Evolutionary conservation across 306 rosid species (phyloP), one percentile per base, ranked within the genome.

Genomic region (Dalbergia cultrata): DNA sequence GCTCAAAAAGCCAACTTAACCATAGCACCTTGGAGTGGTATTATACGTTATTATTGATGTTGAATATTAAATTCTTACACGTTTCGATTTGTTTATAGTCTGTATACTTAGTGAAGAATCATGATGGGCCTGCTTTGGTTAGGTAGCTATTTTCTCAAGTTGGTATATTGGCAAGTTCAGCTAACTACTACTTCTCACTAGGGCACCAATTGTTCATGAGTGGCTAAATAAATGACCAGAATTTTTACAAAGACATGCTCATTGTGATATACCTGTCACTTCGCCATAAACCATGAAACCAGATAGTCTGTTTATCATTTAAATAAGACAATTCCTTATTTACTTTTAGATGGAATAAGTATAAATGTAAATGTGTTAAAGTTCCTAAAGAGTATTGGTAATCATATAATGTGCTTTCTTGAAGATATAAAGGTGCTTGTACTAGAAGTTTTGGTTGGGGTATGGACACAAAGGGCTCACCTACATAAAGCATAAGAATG

Each of bases 141-240:
- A 82, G 89, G 83, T 86, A 75, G 84, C 90, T 82, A 86, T 85
- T 90, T 86, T 90, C 89, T 90, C 59, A 83, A 84, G 95, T 86
- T 86, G 95, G 90, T 92, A 49, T 86, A 74, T 73, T 67, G 93
- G 90, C 93, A 85, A 86, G 83, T 82, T 86, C 84, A 83, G 60
- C 87, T 81, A 87, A 89, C 95, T 37, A 84, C 82, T 79, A 69
- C 84, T 81, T 80, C 79, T 59, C 84, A 83, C 80, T 53, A 26
- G 67, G 81, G 67, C 52, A 70, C 72, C 75, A 52, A 64, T 77
- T 54, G 31, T 65, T 47, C 52, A 69, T 52, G 53, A 26, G 31
- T 26, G 31, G 31, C 31, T 80, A 53, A 65, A 45, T 26, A 26
- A 26, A 26, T 26, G 68, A 53, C 59, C 72, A 37, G 13, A 49